Evolutionary conservation across 768 basidiomycete genomes (phyloP).

Genomic region (Mycena haematopus): DNA sequence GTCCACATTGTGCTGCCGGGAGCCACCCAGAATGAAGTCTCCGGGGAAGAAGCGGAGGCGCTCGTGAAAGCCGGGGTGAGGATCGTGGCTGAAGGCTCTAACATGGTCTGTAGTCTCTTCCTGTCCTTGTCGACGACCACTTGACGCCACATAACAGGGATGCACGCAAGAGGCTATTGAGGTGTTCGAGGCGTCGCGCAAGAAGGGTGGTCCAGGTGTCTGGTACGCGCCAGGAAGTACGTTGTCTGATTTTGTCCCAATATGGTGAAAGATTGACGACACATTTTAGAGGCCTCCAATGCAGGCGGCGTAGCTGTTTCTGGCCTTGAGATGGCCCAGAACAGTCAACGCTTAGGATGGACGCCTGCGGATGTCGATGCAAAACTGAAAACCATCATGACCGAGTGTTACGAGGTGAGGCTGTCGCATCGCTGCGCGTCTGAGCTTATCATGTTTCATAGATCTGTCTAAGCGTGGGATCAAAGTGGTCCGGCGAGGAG

Average conservation of each 20-base stretch:
- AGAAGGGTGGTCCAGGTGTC: conserved; percentile 51
- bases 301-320: conserved; percentile 81
- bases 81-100: conserved; percentile 79
- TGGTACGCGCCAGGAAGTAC: conserved; percentile 81
- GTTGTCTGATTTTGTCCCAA: conserved; percentile 25
- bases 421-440: neutral
- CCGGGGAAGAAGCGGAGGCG: conserved; percentile 70
- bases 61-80: conserved; percentile 71
- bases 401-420: conserved; percentile 58
- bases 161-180: conserved; percentile 76
- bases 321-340: conserved; percentile 83
- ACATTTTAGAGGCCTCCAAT: conserved; percentile 55
- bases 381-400: conserved; percentile 77
- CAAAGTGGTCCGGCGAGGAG: conserved; percentile 61
- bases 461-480: conserved; percentile 62
- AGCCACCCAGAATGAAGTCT: conserved; percentile 77
- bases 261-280: conserved; percentile 8
- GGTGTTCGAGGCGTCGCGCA: conserved; percentile 70
- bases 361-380: conserved; percentile 65
- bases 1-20: conserved; percentile 74
- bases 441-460: conserved; percentile 27
- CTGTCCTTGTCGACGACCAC: neutral
- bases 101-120: conserved; percentile 51
- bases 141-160: conserved; percentile 44
- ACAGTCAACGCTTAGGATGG: conserved; percentile 73